phyloP scores from a whole-genome alignment of 129 eudicot species.

The Solidago caesia region DNA sequence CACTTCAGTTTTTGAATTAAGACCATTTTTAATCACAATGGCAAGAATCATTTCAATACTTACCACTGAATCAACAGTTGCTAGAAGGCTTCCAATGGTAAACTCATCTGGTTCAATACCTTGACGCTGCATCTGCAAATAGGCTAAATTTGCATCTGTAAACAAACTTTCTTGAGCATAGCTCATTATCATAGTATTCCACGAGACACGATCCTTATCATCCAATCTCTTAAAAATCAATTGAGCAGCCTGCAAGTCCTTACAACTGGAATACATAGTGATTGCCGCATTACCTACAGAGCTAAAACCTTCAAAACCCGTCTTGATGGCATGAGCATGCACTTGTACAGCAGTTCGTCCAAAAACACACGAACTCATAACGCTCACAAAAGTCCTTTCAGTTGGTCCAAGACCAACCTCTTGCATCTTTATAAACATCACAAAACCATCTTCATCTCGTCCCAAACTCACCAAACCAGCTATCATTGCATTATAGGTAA shows the following conservation, averaged over 20 bases:
- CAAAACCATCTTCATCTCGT: conserved; percentile 50
- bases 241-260: conserved; percentile 38
- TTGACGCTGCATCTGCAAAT: conserved; percentile 59
- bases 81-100: conserved; percentile 73
- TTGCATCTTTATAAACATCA: conserved; percentile 59
- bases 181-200: conserved; percentile 75
- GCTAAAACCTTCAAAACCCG: conserved; percentile 47
- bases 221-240: conserved; percentile 44
- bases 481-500: conserved; percentile 76
- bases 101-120: conserved; percentile 69
- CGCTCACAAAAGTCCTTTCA: conserved; percentile 66
- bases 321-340: conserved; percentile 57
- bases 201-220: conserved; percentile 61
- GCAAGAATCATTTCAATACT: conserved; percentile 59
- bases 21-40: conserved; percentile 46
- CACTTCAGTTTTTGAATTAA: conserved; percentile 54
- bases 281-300: conserved; percentile 72
- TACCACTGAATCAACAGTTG: conserved; percentile 39
- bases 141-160: conserved; percentile 43
- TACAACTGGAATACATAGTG: conserved; percentile 59
- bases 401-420: conserved; percentile 48
- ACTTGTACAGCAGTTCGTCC: conserved; percentile 44
- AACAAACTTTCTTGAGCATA: conserved; percentile 48
- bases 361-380: conserved; percentile 55
- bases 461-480: conserved; percentile 64